Evolutionary conservation across 257 asterid genomes (phyloP).

Genomic region (Lantana camara): DNA sequence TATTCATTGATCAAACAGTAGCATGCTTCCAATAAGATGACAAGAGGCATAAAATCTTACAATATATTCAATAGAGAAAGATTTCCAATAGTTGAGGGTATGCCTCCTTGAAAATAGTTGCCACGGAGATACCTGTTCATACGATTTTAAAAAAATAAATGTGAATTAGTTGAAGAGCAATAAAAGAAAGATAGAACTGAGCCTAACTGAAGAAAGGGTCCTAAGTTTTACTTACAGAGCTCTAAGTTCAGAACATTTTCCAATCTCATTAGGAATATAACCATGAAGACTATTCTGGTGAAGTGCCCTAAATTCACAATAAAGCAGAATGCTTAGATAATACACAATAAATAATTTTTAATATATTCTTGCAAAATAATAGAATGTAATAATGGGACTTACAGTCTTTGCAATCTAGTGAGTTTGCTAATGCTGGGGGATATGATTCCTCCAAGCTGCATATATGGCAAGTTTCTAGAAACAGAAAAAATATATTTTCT

Average conservation of each 20-base stretch:
- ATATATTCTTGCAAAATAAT: too few species aligned
- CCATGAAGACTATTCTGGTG: conserved; percentile 93
- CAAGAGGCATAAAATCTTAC: conserved; percentile 48
- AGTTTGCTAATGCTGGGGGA: conserved; percentile 86
- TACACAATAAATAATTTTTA: not conserved
- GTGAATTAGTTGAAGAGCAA: not conserved
- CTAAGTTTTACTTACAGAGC: conserved; percentile 68
- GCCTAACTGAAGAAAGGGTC: not conserved
- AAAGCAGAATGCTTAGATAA: conserved; percentile 7
- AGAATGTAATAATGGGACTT: conserved; percentile 36
- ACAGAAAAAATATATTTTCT: conserved; percentile 13
- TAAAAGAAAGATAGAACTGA: not conserved
- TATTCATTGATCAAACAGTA: conserved; percentile 3
- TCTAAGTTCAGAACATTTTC: conserved; percentile 75
- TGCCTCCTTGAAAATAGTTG: conserved; percentile 92
- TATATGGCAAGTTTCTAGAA: conserved; percentile 78
- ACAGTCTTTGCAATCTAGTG: conserved; percentile 77
- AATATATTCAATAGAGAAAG: conserved; percentile 73
- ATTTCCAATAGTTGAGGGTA: conserved; percentile 84
- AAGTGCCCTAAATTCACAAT: conserved; percentile 67
- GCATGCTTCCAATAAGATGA: not conserved
- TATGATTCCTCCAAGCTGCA: conserved; percentile 87
- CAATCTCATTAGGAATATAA: conserved; percentile 70
- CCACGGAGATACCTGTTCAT: conserved; percentile 72
- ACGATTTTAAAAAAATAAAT: not conserved